phyloP scores from a whole-genome alignment of 2,329 filamentous ascomycete genomes.

The Fusarium agapanthi region DNA sequence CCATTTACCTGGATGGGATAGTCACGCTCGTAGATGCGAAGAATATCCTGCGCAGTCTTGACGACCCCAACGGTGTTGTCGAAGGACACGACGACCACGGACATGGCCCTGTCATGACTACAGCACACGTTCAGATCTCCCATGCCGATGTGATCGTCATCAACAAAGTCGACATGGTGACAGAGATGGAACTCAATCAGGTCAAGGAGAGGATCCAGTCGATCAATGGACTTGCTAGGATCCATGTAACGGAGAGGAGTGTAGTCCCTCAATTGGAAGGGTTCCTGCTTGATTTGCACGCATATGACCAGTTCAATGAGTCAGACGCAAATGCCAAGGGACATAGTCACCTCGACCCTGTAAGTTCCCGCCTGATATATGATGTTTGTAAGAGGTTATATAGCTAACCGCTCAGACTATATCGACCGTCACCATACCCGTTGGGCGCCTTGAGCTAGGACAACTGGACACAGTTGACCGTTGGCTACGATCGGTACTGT shows the following conservation, averaged over 20 bases:
- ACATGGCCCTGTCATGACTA: constrained; percentile 79
- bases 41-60: constrained; percentile 84
- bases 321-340: constrained; percentile 78
- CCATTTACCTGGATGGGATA: constrained; percentile 95
- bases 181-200: constrained; percentile 69
- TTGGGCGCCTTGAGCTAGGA: constrained; percentile 65
- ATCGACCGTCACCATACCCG: constrained; percentile 77
- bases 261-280: constrained; percentile 85
- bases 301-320: constrained; percentile 83
- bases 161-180: constrained; percentile 92
- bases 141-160: constrained; percentile 95
- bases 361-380: constrained; percentile 52
- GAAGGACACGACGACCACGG: constrained; percentile 61
- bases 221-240: constrained; percentile 89
- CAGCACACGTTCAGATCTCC: constrained; percentile 94
- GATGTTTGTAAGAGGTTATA: not conserved
- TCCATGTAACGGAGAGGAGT: constrained; percentile 83
- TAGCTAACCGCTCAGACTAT: constrained; percentile 69
- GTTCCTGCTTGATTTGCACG: constrained; percentile 87
- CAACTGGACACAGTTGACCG: constrained; percentile 74
- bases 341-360: constrained; percentile 90
- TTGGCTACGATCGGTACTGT: constrained; percentile 85
- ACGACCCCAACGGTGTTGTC: constrained; percentile 71
- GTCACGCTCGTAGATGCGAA: constrained; percentile 96
- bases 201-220: constrained; percentile 78